Conservation (phyloP, 1,284 basidiomycete genomes). For the Melampsora larici-populina region DNA sequence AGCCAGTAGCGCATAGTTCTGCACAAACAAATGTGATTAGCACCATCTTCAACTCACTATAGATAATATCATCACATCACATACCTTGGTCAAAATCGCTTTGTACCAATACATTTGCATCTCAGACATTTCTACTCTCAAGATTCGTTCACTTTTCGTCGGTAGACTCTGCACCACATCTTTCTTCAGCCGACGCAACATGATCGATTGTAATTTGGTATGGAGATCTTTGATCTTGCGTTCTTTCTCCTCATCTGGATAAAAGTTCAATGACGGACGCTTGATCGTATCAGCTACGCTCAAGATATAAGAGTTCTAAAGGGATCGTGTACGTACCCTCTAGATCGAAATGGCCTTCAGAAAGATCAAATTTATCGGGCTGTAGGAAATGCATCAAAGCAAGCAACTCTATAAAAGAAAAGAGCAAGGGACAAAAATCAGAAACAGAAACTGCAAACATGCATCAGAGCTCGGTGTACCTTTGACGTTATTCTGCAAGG, state of each 20-base stretch:
- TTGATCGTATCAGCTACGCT: constrained; percentile 16
- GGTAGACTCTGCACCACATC: constrained; percentile 97
- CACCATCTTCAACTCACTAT: not conserved
- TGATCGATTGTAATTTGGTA: constrained; percentile 84
- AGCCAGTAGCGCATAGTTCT: constrained; percentile 18
- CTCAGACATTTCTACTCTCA: constrained; percentile 95
- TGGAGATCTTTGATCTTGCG: constrained; percentile 92
- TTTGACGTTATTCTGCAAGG: constrained; percentile 98
- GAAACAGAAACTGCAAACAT: not conserved
- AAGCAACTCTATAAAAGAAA: constrained; percentile 68
- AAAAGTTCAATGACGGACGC: too few relatives aligned
- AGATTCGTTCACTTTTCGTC: constrained; percentile 95
- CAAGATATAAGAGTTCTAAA: constrained; percentile 45
- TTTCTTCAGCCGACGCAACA: constrained; percentile 90
- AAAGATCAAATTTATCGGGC: constrained; percentile 81
- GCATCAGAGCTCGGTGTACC: constrained; percentile 59
- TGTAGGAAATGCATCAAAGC: constrained; percentile 98
- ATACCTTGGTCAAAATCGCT: constrained; percentile 91
- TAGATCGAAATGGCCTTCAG: constrained; percentile 43
- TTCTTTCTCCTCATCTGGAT: constrained; percentile 78
- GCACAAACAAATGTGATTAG: not conserved
- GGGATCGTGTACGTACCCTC: constrained; percentile 28
- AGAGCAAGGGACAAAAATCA: not conserved
- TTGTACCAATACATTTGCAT: constrained; percentile 99
- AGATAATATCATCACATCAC: constrained; percentile 52